Evolutionary conservation across 176 grass and related monocot species (phyloP), one percentile per base, ranked within the genome.

Genomic region (Carex kokanica): DNA sequence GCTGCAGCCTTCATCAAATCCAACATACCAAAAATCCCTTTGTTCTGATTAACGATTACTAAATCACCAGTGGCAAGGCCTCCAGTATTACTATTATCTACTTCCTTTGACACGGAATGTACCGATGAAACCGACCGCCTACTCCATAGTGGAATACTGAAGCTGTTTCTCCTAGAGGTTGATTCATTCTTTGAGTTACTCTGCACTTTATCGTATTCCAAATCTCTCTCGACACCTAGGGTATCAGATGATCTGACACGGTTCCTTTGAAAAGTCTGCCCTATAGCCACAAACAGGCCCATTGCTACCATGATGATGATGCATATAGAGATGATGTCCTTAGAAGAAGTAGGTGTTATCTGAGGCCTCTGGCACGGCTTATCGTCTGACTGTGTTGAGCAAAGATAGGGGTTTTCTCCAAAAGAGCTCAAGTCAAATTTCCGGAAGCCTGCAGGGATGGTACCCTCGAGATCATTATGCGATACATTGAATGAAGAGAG

Each of bases 1-100:
- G 96, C 92, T 8, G 91, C 86, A 14, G 96, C 93, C 83, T 95
- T 98, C 96, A 98, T 95, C 86, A 98, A 82, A 77, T 98, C 96
- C 60, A 86, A 24, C 69, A 95, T 31, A 14, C 91, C 91, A 62
- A 98, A 98, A 66, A 23, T 54, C 73, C 96, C 96, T 79, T 91
- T 95, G 78, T 23, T 31, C 6, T 93, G 81, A 86, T 95, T 95
- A 64, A 98, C 91, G 49, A 95, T 86, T n/a, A 93, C 79, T 29
- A 98, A 87, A 0, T 95, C 93, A 0, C 84, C 88, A 1, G 3
- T 55, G 17, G 9, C 70, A 1, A 84, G 47, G 24, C 16, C 54
- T 78, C 88, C 75, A 0, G 79, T 43, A 43, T 43, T 43, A 8
- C 7, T 83, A 5, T 68, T 45, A 12, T 56, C 63, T 49, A 60